phyloP scores from a whole-genome alignment of 2,329 filamentous ascomycete genomes.

The Diaporthe citri region DNA sequence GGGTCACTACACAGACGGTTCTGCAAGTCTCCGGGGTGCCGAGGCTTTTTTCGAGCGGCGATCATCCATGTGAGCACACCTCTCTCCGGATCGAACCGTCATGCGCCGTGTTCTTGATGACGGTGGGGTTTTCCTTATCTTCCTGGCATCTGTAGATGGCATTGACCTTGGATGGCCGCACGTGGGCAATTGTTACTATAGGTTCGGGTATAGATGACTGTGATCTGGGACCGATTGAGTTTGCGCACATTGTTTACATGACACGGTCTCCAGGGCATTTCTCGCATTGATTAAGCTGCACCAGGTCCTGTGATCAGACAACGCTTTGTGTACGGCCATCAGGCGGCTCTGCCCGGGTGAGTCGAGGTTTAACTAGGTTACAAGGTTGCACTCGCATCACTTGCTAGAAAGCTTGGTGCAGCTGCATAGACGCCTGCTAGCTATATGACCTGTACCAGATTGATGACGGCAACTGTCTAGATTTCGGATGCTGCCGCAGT shows the following conservation, averaged over 20 bases:
- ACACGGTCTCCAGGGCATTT: background rate
- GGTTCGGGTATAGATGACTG: background rate
- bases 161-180: background rate
- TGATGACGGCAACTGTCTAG: background rate
- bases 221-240: background rate
- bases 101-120: background rate
- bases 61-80: slow-evolving; percentile 17
- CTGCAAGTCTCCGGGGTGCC: background rate
- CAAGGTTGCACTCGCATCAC: slow-evolving; percentile 3
- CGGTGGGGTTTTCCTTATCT: background rate
- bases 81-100: slow-evolving; percentile 5
- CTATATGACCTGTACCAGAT: background rate
- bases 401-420: slow-evolving; percentile 4
- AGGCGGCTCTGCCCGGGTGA: background rate
- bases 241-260: background rate
- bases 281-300: background rate
- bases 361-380: background rate
- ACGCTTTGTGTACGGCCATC: background rate
- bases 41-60: background rate
- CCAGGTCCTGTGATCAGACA: background rate
- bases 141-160: background rate
- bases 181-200: background rate
- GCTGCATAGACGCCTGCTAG: background rate
- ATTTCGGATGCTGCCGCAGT: background rate
- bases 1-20: background rate